A percentile compares a stretch with the other conserved stretches of the same genome.
Evolutionary conservation across 768 basidiomycete genomes (phyloP).

Genomic region (Mycena floridula): DNA sequence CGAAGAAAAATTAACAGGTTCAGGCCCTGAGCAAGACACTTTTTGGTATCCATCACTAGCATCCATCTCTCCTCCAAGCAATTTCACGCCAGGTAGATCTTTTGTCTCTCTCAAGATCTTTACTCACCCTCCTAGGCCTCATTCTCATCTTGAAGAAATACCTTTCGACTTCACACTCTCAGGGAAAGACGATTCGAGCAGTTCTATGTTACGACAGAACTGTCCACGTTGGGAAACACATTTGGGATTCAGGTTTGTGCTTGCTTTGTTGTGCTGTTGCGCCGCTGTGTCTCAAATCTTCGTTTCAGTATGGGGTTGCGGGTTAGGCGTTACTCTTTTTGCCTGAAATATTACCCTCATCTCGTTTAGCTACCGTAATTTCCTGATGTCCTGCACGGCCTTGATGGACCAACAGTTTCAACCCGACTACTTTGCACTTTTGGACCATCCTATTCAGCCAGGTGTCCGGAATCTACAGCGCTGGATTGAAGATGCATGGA

Average conservation of each 20-base stretch:
- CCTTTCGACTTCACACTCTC: conserved; percentile 43
- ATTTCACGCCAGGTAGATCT: conserved; percentile 56
- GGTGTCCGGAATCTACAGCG: conserved; percentile 68
- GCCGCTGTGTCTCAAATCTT: too few species aligned
- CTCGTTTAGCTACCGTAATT: conserved; percentile 73
- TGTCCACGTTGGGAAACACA: conserved; percentile 52
- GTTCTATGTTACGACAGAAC: conserved; percentile 57
- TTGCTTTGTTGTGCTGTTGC: too few species aligned
- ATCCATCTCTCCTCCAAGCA: conserved; percentile 31
- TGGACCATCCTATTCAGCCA: conserved; percentile 55
- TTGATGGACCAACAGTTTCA: conserved; percentile 64
- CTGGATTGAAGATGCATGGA: conserved; percentile 84
- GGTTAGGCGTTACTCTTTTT: conserved; percentile 31
- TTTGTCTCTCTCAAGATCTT: neutral
- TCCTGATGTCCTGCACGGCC: conserved; percentile 68
- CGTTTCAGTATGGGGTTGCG: conserved; percentile 86
- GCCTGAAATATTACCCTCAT: conserved; percentile 5
- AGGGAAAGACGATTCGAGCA: conserved; percentile 46
- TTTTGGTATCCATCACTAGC: conserved; percentile 60
- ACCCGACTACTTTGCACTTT: conserved; percentile 52
- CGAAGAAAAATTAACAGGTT: conserved; percentile 2
- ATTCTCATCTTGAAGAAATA: conserved; percentile 57
- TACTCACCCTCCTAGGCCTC: conserved; percentile 36
- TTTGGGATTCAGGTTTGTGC: conserved; percentile 53
- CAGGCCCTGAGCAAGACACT: conserved; percentile 29